These are phyloP conservation scores for Zea mays DNA, from an alignment of 176 grass and related monocot genomes.

Conservation along the genomic window Zm-B73-REFERENCE-NAM-5.0 NC_050096.1:296212001-296212500, in stretches of 20 bases:
- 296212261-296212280: not conserved
- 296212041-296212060: not conserved
- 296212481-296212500: not conserved
- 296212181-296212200: not conserved
- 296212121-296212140: not conserved
- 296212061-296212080: not conserved
- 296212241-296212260: not conserved
- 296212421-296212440: not conserved
- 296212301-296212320: not conserved
- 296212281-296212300: not conserved
- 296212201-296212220: not conserved
- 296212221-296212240: not conserved
- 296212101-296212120: not conserved
- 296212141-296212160: not conserved
- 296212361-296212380: constrained; percentile 21
- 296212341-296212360: not conserved
- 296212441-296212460: constrained; percentile 18
- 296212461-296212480: not conserved
- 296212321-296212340: not conserved
- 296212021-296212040: not conserved
- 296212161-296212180: not conserved
- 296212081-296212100: not conserved
- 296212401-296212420: not conserved
- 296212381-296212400: not conserved
- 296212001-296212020: no score